Base-by-base conservation (phyloP, 306 rosid genomes). In the Corylus americana region DNA sequence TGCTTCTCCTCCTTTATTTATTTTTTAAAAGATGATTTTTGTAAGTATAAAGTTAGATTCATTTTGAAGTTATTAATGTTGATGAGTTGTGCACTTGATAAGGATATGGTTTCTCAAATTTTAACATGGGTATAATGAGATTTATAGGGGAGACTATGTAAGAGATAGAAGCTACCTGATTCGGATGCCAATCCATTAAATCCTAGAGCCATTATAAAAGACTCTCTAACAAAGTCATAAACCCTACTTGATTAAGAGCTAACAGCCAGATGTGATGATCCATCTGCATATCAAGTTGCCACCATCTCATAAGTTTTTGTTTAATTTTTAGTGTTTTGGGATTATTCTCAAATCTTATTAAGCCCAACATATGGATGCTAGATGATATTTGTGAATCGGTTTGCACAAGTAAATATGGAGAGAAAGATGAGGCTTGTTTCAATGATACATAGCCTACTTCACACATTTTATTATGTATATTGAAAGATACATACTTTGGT, bases 1-100 rank as follows among this genome's bases (percentile, higher is more conserved):
- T 73, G 39, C 11, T 62, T 62, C 27, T 70, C 71, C 68, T 66
- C 74, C 74, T 77, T 27, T 12, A 49, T 82, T 72, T 58, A 74
- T 63, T 77, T 66, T 11, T 37, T 51, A 35, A 62, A 67, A 74
- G 9, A 53, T 44, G 11, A 7, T 72, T 31, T 58, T 75, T 67
- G 73, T 67, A 42, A 61, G 49, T 51, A n/a, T 78, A 55, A 37
- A 12, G 45, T 70, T 7, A 57, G 73, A 37, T 14, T 64, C 64
- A 25, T 67, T 59, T 54, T 59, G 44, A 48, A 74, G 42, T 47
- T 51, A 5, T 71, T 67, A 59, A 48, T 71, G 69, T 64, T 73
- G 54, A 53, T 62, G 58, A n/a, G 37, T 79, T 13, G 70, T 37
- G 29, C 51, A 39, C 69, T 57, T 74, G 31, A 45, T 42, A 17